phyloP scores from a whole-genome alignment of 2,329 filamentous ascomycete genomes.

The Nakataea oryzae region DNA sequence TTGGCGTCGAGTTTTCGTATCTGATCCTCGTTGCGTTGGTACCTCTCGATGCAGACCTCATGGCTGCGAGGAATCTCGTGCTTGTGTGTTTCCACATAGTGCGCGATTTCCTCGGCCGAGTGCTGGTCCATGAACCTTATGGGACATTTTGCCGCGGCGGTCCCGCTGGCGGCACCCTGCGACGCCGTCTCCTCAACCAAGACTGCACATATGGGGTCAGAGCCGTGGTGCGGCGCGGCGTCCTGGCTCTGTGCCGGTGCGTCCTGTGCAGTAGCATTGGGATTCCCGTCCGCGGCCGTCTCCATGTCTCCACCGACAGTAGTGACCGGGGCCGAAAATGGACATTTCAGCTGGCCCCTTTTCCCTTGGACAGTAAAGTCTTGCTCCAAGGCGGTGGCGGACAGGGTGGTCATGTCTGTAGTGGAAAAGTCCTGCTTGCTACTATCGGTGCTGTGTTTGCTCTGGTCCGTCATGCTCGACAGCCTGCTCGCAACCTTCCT shows the following conservation, averaged over 20 bases:
- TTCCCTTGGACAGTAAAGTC: slow-evolving; percentile 85
- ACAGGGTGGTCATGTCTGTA: slow-evolving; percentile 44
- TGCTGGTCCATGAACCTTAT: slow-evolving; percentile 90
- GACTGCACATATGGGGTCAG: slow-evolving; percentile 54
- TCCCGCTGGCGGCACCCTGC: slow-evolving; percentile 38
- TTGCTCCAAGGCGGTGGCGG: slow-evolving; percentile 59
- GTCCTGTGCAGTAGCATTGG: slow-evolving; percentile 13
- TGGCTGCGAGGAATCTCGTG: slow-evolving; percentile 91
- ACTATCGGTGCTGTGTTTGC: slow-evolving; percentile 35
- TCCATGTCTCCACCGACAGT: slow-evolving; percentile 3
- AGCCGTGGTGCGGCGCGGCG: slow-evolving; percentile 34
- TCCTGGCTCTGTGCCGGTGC: slow-evolving; percentile 17
- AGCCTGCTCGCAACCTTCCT: slow-evolving; percentile 46
- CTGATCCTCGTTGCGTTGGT: slow-evolving; percentile 77
- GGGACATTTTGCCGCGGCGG: slow-evolving; percentile 60
- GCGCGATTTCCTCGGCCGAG: slow-evolving; percentile 83
- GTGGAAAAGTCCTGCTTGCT: slow-evolving; percentile 34
- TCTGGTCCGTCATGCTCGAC: slow-evolving; percentile 34
- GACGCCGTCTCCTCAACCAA: slow-evolving; percentile 51
- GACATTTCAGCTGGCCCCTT: slow-evolving; percentile 70
- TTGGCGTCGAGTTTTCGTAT: slow-evolving; percentile 86
- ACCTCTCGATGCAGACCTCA: slow-evolving; percentile 81
- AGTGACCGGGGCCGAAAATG: slow-evolving; percentile 49
- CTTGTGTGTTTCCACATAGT: slow-evolving; percentile 91
- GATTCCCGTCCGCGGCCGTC: slow-evolving; percentile 8